A percentile compares a stretch with the other conserved stretches of the same genome.
Evolutionary conservation across 2,329 filamentous ascomycete genomes (phyloP).

Genomic region (Ophiostoma sp.): DNA sequence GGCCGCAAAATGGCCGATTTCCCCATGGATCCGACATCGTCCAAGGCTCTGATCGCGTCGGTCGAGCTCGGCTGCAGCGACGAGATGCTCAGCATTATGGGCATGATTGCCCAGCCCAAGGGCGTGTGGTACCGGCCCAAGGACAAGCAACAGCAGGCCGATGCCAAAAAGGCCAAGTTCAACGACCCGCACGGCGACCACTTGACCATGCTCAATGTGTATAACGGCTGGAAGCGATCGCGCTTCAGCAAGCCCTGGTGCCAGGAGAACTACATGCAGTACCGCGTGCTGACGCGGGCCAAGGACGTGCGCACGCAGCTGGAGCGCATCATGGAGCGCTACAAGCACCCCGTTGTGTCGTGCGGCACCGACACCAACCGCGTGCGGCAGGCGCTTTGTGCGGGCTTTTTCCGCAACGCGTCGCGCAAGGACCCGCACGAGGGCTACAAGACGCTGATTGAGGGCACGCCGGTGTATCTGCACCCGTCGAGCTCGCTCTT

Average conservation of each 20-base stretch:
- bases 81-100: constrained; percentile 88
- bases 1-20: constrained; percentile 98
- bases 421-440: constrained; percentile 94
- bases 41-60: constrained; percentile 77
- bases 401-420: constrained; percentile 91
- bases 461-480: constrained; percentile 90
- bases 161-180: constrained; percentile 97
- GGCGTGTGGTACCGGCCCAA: constrained; percentile 93
- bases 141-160: constrained; percentile 92
- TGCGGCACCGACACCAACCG: constrained; percentile 84
- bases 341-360: constrained; percentile 73
- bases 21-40: constrained; percentile 89
- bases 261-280: constrained; percentile 96
- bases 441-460: constrained; percentile 95
- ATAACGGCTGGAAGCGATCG: constrained; percentile 90
- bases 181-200: constrained; percentile 94
- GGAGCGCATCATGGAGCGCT: constrained; percentile 87
- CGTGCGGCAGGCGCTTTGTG: constrained; percentile 82
- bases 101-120: constrained; percentile 76
- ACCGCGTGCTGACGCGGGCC: constrained; percentile 77
- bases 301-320: constrained; percentile 91
- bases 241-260: constrained; percentile 86
- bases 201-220: constrained; percentile 90
- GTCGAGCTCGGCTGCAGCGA: constrained; percentile 87
- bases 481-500: constrained; percentile 90